Evolutionary conservation across 2,329 filamentous ascomycete species (phyloP).

Genomic region (Aspergillus eucalypticola): DNA sequence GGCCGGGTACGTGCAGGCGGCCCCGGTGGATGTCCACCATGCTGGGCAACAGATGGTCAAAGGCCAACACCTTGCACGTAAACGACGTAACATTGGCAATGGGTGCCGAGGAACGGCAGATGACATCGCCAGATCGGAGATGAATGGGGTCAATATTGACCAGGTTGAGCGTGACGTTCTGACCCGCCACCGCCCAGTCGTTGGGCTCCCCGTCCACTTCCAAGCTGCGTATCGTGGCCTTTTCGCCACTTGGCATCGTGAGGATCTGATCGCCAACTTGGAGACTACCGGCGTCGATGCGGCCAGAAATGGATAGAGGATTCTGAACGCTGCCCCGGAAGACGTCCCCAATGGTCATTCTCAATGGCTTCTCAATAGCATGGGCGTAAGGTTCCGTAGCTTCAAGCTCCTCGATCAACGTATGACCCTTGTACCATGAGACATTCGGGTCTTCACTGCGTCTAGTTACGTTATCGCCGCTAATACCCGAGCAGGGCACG

Average conservation of each 20-base stretch:
- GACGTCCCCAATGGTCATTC: conserved; percentile 84
- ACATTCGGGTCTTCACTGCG: conserved; percentile 50
- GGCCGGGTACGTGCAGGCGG: conserved; percentile 74
- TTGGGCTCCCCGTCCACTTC: conserved; percentile 70
- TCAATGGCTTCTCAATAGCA: conserved; percentile 74
- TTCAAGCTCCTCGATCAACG: conserved; percentile 82
- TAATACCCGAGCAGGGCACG: conserved; percentile 84
- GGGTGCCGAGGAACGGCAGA: conserved; percentile 70
- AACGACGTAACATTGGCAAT: conserved; percentile 73
- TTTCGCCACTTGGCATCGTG: conserved; percentile 78
- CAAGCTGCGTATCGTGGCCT: conserved; percentile 76
- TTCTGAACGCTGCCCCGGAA: conserved; percentile 78
- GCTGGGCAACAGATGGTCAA: conserved; percentile 87
- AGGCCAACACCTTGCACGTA: conserved; percentile 80
- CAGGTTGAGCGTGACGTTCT: conserved; percentile 83
- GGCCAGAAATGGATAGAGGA: conserved; percentile 80
- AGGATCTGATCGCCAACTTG: conserved; percentile 81
- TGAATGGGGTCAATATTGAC: conserved; percentile 82
- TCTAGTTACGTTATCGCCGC: conserved; percentile 78
- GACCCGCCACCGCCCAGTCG: conserved; percentile 91
- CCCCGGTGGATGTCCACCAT: conserved; percentile 86
- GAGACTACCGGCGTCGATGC: conserved; percentile 78
- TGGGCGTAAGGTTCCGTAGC: conserved; percentile 71
- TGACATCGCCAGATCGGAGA: conserved; percentile 78
- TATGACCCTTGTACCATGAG: conserved; percentile 78